Conservation (phyloP, 169 alveolate species). For the Perkinsus chesapeaki region DNA sequence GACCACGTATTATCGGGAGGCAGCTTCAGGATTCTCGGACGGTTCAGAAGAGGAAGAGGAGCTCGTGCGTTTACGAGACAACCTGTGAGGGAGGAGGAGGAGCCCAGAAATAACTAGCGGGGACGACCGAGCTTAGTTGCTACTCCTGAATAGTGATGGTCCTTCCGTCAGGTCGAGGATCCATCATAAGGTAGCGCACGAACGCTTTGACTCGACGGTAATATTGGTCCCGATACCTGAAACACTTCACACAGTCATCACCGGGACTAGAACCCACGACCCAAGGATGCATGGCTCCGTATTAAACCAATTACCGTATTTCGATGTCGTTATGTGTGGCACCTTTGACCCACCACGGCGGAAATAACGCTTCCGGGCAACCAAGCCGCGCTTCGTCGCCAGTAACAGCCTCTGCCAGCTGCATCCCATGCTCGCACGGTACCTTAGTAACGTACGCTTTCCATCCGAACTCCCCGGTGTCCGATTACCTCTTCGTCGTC, state of each 20-base stretch:
- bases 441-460: not conserved
- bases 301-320: not conserved
- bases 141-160: no score
- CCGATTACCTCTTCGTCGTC: slow-evolving; percentile 25
- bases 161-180: not conserved
- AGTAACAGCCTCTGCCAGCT: slow-evolving; percentile 2
- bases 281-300: not conserved
- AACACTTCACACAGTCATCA: not conserved
- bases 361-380: not conserved
- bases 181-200: not conserved
- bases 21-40: no score
- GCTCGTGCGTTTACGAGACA: no score
- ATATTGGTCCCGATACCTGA: not conserved
- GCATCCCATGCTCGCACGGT: slow-evolving; percentile 31
- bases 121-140: no score
- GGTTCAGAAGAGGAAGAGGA: no score
- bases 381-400: not conserved
- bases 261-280: not conserved
- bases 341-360: slow-evolving; percentile 27
- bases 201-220: not conserved
- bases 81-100: no score
- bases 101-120: no score
- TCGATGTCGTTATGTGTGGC: slow-evolving; percentile 41
- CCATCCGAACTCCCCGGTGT: not conserved
- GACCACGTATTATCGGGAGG: no score